Base-by-base conservation (phyloP, 805 yeast genomes). In the Metschnikowia kofuensis region DNA sequence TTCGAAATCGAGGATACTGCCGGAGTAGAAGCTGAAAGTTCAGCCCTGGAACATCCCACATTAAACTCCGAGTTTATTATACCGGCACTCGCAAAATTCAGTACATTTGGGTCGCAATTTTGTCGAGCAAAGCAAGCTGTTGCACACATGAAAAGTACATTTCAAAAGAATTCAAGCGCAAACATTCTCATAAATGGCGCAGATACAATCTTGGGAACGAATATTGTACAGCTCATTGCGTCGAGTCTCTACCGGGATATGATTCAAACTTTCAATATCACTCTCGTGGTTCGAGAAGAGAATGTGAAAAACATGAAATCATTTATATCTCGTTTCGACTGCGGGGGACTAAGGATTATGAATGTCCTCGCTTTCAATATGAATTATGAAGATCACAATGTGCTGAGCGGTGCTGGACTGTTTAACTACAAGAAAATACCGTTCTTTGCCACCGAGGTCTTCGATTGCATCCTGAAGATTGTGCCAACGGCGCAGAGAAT, bases 181-280 rank as follows among this genome's bases (percentile, higher is more conserved):
- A 68, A 61, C 43, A 51, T 74, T 13, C 56, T 74, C 32, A 69
- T 74, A 49, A 72, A 73, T 55, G 78, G 78, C 27, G 78, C 69
- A 4, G 76, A 73, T 49, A 71, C 77, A 9, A 57, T 63, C 37
- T 51, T 73, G 26, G 76, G 75, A 0, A 54, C 57, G 41, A 73
- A 73, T 7, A 31, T 74, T 4, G 48, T 68, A 5, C 77, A 74
- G 51, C 29, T 65, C 4, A 49, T 73, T 10, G 56, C 58, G 26
- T 68, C 74, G 1, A 57, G 67, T 4, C 42, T 56, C 6, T 70
- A 68, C 55, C 47, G 50, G 9, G 43, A 54, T 12, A 41, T 21
- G 16, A 55, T 69, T 40, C 58, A 55, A 14, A 51, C 53, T 28
- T 55, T 66, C 39, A 68, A 68, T 44, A 50, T 73, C 39, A 58